These are phyloP conservation scores for Cucurbita pepo DNA, from an alignment of 306 rosid genomes.

Conservation along the genomic window DNA sequence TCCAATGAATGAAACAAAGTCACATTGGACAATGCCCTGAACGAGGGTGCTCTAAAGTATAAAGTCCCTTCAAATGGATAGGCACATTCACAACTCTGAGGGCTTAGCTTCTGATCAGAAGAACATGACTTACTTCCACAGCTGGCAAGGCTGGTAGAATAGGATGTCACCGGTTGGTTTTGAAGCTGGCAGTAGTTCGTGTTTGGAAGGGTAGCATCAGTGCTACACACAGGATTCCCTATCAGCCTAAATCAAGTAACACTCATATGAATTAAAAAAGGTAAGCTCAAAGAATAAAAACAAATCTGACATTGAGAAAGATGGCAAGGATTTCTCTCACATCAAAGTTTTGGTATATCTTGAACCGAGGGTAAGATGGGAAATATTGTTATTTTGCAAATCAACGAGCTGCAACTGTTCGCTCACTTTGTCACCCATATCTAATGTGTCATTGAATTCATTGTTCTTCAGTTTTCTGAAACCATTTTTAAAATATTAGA, in stretches of 20 bases:
- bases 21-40: conserved; percentile 48
- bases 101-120: conserved; percentile 46
- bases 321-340: conserved; percentile 27
- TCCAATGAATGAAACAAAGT: conserved; percentile 51
- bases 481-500: neutral
- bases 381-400: conserved; percentile 57
- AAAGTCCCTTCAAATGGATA: conserved; percentile 66
- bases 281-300: neutral
- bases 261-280: conserved; percentile 6
- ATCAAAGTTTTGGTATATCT: conserved; percentile 41
- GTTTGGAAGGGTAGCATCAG: conserved; percentile 11
- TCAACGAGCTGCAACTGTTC: conserved; percentile 61
- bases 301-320: neutral
- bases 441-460: conserved; percentile 39
- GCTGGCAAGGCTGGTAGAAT: conserved; percentile 53
- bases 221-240: conserved; percentile 70
- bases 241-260: conserved; percentile 38
- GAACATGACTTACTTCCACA: conserved; percentile 50
- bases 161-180: conserved; percentile 27
- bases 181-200: conserved; percentile 46
- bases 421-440: conserved; percentile 54
- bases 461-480: conserved; percentile 65
- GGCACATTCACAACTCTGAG: conserved; percentile 84
- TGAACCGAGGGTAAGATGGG: conserved; percentile 27
- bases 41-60: conserved; percentile 66